Evolutionary conservation across 306 rosid genomes (phyloP), one percentile per base, ranked within the genome.

Genomic region (Vigna angularis): DNA sequence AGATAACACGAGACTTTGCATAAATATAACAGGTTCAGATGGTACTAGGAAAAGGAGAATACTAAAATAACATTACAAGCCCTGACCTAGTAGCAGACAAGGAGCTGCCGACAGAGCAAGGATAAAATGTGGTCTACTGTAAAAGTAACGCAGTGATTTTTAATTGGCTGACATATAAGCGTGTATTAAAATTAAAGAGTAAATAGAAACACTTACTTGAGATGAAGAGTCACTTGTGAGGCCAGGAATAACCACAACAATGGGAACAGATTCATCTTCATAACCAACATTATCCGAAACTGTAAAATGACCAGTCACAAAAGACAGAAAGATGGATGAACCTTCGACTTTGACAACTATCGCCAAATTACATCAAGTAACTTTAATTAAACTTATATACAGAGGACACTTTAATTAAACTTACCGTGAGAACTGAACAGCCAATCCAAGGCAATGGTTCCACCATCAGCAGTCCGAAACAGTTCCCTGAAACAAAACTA

Each of bases 211-310:
- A 72, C 97, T 88, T 87, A 93, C 97, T 69, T 91, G 57, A 78
- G 98, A 87, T 8, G 84, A 55, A 50, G 98, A 93, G 70, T 93
- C 98, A 72, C 97, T 93, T 24, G 98, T 91, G 64, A 93, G 86
- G 72, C 98, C 98, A 78, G 98, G 98, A 79, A 93, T 85, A 20
- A 90, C 85, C 28, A 91, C 38, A 82, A 91, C 81, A 71, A 91
- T 82, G 22, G 97, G 98, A 51, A 81, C 84, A 11, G 86, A 78
- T 49, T 89, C 91, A 69, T 85, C 87, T 73, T 79, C 72, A 38
- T 83, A 63, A 66, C 69, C 73, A 66, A 59, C 79, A 73, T 30
- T 56, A 44, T 72, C 86, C 9, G 56, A 66, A 83, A 88, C 95
- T 93, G 89, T 6, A 66, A 73, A 55, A 76, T 24, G 66, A 76